These are phyloP conservation scores for Mycocentrospora acerina DNA, from an alignment of 2,329 filamentous ascomycete species.

Conservation along the genomic window DNA sequence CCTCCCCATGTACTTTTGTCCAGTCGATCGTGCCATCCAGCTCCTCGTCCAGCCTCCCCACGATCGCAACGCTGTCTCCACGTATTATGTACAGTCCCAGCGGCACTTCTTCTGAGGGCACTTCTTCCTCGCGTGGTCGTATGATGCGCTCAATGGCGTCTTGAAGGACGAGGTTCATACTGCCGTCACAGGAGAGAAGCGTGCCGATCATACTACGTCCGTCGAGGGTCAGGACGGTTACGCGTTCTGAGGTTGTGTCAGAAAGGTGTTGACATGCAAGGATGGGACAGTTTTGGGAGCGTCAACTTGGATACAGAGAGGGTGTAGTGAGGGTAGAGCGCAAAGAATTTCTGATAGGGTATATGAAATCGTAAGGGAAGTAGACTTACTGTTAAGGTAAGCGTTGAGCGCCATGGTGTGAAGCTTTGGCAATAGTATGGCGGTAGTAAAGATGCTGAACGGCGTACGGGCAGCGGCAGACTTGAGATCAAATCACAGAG, in stretches of 20 bases:
- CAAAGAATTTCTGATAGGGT: too few species aligned
- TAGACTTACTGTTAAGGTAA: conserved; percentile 45
- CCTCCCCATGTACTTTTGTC: conserved; percentile 81
- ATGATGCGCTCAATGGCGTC: conserved; percentile 89
- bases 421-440: not conserved
- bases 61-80: conserved; percentile 90
- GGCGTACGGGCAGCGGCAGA: too few species aligned
- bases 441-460: too few species aligned
- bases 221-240: conserved; percentile 88
- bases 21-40: conserved; percentile 91
- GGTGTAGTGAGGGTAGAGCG: too few species aligned
- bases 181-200: conserved; percentile 82
- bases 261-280: conserved; percentile 1
- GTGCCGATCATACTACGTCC: conserved; percentile 77
- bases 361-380: too few species aligned
- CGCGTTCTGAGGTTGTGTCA: conserved; percentile 66
- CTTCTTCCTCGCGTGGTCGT: conserved; percentile 77
- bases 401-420: conserved; percentile 44
- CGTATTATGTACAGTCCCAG: conserved; percentile 89
- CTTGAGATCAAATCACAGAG: too few species aligned
- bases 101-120: conserved; percentile 76
- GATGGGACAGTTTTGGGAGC: too few species aligned
- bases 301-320: too few species aligned
- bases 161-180: conserved; percentile 87
- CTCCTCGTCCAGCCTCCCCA: conserved; percentile 86